These are phyloP conservation scores for Ensete glaucum DNA, from an alignment of 176 grass and related monocot species.

Conservation along the genomic window DNA sequence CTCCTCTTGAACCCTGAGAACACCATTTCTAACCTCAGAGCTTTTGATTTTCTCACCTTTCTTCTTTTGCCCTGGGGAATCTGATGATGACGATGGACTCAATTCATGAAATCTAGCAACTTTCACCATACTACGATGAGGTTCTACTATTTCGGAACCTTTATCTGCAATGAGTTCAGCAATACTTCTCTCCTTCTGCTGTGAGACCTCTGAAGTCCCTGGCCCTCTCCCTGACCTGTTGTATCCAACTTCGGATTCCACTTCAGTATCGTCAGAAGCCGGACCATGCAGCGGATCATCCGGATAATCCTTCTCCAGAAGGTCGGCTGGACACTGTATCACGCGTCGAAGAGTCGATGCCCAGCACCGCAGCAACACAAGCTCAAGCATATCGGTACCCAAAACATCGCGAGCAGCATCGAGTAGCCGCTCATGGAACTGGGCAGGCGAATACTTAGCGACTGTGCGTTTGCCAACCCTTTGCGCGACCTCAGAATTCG, in stretches of 20 bases:
- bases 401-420: background rate
- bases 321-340: background rate
- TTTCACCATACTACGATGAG: background rate
- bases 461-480: background rate
- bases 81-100: background rate
- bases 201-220: slow-evolving; percentile 4
- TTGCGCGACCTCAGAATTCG: background rate
- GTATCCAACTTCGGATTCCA: background rate
- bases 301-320: background rate
- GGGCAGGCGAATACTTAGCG: background rate
- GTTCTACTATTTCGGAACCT: background rate
- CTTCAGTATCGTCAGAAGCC: background rate
- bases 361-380: slow-evolving; percentile 3
- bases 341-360: background rate
- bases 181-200: slow-evolving; percentile 20
- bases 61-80: background rate
- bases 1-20: background rate
- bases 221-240: slow-evolving; percentile 4
- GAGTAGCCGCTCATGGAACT: slow-evolving; percentile 7
- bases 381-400: slow-evolving; percentile 7
- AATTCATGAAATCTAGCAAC: too few relatives aligned
- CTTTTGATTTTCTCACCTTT: background rate
- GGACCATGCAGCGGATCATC: background rate
- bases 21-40: background rate
- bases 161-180: slow-evolving; percentile 13